These are phyloP conservation scores for Leccinum insigne DNA, from an alignment of 1,284 basidiomycete genomes.

Conservation along the genomic window DNA sequence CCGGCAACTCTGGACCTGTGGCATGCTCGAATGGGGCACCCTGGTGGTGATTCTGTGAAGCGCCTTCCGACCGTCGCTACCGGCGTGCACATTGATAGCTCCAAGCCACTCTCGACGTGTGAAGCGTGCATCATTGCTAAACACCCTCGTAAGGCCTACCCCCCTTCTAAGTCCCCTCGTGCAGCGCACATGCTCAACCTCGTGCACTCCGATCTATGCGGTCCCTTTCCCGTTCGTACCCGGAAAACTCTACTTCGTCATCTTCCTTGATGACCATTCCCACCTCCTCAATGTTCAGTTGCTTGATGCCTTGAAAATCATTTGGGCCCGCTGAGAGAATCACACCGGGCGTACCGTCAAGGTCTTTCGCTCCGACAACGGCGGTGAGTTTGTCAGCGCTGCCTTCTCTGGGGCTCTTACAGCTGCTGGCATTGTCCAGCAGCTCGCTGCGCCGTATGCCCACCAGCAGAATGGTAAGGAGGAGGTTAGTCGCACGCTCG, in stretches of 20 bases:
- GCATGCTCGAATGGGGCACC: not conserved
- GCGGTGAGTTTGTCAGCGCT: not conserved
- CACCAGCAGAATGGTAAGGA: slow-evolving; percentile 3
- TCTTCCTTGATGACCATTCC: not conserved
- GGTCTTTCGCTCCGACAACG: not conserved
- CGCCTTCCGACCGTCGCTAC: not conserved
- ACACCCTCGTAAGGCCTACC: not conserved
- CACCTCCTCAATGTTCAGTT: not conserved
- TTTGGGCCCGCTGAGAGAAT: not conserved
- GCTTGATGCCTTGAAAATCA: not conserved
- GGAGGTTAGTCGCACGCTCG: not conserved
- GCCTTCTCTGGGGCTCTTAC: not conserved
- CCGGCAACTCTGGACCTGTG: not conserved
- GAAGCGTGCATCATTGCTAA: not conserved
- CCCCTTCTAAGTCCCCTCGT: not conserved
- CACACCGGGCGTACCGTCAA: not conserved
- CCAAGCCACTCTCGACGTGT: not conserved
- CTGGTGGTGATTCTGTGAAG: not conserved
- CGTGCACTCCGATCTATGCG: not conserved
- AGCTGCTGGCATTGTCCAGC: not conserved
- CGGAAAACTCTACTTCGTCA: not conserved
- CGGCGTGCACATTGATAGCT: not conserved
- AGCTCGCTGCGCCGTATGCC: not conserved
- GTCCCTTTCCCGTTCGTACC: not conserved
- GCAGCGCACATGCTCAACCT: not conserved